Conservation (phyloP, 2,329 filamentous ascomycete genomes). For the Calonectria hongkongensis region DNA sequence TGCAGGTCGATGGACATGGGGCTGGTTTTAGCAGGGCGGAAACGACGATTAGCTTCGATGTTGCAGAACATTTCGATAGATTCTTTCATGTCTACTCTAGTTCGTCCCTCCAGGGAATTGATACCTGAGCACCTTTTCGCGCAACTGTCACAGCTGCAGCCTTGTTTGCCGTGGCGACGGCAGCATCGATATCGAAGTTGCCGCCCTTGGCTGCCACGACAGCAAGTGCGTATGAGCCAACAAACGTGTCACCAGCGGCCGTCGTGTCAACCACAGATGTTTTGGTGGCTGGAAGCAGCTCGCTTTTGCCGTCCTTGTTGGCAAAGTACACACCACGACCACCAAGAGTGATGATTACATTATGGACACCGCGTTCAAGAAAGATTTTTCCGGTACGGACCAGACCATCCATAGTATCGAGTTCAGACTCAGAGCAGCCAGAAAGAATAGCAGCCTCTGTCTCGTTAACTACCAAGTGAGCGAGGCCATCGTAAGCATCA, state of each 20-base stretch:
- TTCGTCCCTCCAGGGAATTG: constrained; percentile 67
- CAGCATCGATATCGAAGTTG: constrained; percentile 73
- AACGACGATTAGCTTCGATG: constrained; percentile 14
- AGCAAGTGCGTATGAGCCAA: constrained; percentile 88
- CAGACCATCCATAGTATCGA: constrained; percentile 68
- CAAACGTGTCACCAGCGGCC: constrained; percentile 95
- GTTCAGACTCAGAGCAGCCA: constrained; percentile 69
- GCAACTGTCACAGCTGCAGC: constrained; percentile 65
- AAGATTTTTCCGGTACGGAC: constrained; percentile 75
- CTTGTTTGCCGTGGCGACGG: constrained; percentile 72
- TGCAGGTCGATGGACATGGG: constrained; percentile 55
- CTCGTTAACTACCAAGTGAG: constrained; percentile 92
- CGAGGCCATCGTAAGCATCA: constrained; percentile 79
- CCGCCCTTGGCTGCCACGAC: constrained; percentile 70
- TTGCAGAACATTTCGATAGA: constrained; percentile 36
- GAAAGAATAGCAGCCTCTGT: constrained; percentile 88
- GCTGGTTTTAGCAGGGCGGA: constrained; percentile 54
- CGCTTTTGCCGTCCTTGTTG: constrained; percentile 64
- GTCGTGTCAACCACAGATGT: constrained; percentile 92
- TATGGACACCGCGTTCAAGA: constrained; percentile 80
- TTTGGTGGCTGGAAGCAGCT: constrained; percentile 78
- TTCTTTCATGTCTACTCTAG: constrained; percentile 55
- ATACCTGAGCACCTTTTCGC: constrained; percentile 65
- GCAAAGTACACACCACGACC: constrained; percentile 84
- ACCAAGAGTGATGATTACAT: constrained; percentile 90